A percentile compares a stretch with the other conserved stretches of the same genome.
phyloP scores from a whole-genome alignment of 2,329 filamentous ascomycete genomes.

The Botrytis tulipae region DNA sequence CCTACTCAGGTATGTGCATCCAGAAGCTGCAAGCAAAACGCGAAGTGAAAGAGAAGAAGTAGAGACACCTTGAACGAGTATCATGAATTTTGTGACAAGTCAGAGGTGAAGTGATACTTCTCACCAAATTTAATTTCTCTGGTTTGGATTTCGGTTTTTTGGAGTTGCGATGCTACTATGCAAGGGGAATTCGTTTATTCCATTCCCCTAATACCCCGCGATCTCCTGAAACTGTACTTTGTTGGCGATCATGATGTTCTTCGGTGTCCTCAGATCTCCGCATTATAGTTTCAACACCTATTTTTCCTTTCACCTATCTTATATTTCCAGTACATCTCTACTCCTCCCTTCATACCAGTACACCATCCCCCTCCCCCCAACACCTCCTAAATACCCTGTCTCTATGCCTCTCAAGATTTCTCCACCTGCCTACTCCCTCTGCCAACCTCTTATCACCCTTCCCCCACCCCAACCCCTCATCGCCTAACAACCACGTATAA shows the following conservation, averaged over 20 bases:
- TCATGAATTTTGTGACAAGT: background rate
- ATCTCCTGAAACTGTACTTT: background rate
- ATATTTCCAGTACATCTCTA: background rate
- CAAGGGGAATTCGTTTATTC: background rate
- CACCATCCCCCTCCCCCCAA: conserved; percentile 45
- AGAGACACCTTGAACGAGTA: background rate
- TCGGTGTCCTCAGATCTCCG: background rate
- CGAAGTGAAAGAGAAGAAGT: background rate
- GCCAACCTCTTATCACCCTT: conserved; percentile 53
- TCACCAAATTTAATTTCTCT: background rate
- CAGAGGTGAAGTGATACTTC: background rate
- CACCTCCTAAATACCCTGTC: conserved; percentile 50
- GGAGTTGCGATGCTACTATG: background rate
- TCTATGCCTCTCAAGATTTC: conserved; percentile 64
- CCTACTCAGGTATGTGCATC: background rate
- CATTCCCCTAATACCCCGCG: background rate
- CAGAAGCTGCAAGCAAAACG: background rate
- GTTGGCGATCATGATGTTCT: background rate
- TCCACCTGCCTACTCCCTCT: conserved; percentile 54
- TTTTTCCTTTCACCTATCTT: background rate
- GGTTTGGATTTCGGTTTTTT: background rate
- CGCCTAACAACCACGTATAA: conserved; percentile 79
- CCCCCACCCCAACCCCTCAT: conserved; percentile 57
- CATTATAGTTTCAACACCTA: background rate
- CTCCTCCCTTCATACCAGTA: background rate